These are phyloP conservation scores for Metschnikowia lunata DNA, from an alignment of 805 yeast genomes.

Conservation along the genomic window DNA sequence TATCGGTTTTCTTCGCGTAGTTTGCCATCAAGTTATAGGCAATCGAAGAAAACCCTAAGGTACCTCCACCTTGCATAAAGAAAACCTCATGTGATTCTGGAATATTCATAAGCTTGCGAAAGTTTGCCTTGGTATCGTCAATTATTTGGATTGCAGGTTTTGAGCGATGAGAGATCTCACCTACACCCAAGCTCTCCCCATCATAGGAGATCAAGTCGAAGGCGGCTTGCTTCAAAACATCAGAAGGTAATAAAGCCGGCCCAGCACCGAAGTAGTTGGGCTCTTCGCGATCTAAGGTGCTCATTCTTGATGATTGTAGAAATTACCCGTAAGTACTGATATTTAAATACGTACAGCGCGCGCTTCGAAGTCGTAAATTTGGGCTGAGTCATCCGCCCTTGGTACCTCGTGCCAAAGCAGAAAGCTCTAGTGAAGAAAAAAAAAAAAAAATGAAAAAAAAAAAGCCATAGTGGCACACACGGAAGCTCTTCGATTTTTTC, in stretches of 20 bases:
- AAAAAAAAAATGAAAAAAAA: too few relatives aligned
- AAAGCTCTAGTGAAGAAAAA: not conserved
- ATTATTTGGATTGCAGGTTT: conserved; percentile 74
- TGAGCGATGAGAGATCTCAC: conserved; percentile 96
- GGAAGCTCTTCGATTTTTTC: too few relatives aligned
- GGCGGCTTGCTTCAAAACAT: conserved; percentile 85
- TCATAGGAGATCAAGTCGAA: conserved; percentile 71
- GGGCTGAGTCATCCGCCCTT: too few relatives aligned
- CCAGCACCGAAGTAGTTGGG: conserved; percentile 97
- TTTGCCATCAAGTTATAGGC: conserved; percentile 79
- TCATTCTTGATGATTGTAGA: conserved; percentile 3
- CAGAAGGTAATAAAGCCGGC: conserved; percentile 86
- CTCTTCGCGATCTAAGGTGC: conserved; percentile 55
- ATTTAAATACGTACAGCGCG: too few relatives aligned
- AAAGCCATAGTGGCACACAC: too few relatives aligned
- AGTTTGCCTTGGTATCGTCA: conserved; percentile 65
- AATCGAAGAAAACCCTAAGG: conserved; percentile 88
- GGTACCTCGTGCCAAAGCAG: too few relatives aligned
- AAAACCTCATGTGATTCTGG: conserved; percentile 94
- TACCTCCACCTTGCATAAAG: conserved; percentile 97
- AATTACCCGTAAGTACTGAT: too few relatives aligned
- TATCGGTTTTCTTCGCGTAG: conserved; percentile 66
- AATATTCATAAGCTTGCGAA: conserved; percentile 60
- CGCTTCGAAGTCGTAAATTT: too few relatives aligned
- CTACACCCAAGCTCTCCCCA: conserved; percentile 75